Evolutionary conservation across 1,284 basidiomycete species (phyloP).

Genomic region (Austroboletus novae-zelandiae): DNA sequence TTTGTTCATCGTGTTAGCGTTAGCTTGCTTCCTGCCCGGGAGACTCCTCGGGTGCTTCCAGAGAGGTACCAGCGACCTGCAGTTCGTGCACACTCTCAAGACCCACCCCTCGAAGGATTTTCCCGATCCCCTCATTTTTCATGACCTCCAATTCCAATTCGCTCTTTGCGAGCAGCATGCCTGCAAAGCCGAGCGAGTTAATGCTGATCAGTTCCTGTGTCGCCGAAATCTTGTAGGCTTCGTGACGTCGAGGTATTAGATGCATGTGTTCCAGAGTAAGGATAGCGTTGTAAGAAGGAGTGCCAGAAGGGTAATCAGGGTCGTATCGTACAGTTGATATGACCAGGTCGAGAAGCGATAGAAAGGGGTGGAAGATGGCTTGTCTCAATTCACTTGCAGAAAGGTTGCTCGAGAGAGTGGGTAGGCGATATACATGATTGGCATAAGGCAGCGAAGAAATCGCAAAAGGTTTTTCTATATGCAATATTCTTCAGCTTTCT

Average conservation of each 20-base stretch:
- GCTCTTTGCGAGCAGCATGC: slow-evolving; percentile 81
- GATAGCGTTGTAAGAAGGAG: slow-evolving; percentile 79
- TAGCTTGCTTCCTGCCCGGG: not conserved
- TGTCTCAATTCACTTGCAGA: slow-evolving; percentile 51
- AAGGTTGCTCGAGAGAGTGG: slow-evolving; percentile 44
- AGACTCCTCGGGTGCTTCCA: slow-evolving; percentile 24
- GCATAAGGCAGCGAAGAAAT: slow-evolving; percentile 71
- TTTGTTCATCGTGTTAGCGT: not conserved
- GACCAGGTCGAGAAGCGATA: slow-evolving; percentile 74
- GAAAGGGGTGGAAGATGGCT: slow-evolving; percentile 61
- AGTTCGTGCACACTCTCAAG: slow-evolving; percentile 63
- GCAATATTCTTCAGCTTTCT: slow-evolving; percentile 10
- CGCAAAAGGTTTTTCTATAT: slow-evolving; percentile 69
- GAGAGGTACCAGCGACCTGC: slow-evolving; percentile 45
- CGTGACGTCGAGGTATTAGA: slow-evolving; percentile 70
- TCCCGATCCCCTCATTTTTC: slow-evolving; percentile 55
- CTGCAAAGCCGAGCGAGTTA: slow-evolving; percentile 86
- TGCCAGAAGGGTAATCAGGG: slow-evolving; percentile 54
- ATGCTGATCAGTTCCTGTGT: slow-evolving; percentile 61
- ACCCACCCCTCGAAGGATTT: slow-evolving; percentile 60
- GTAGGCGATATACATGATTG: slow-evolving; percentile 72
- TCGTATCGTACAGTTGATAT: slow-evolving; percentile 74
- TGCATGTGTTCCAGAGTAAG: slow-evolving; percentile 83
- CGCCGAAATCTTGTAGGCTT: slow-evolving; percentile 48
- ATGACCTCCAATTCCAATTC: slow-evolving; percentile 69